Percentiles rank a stretch among this genome's conserved stretches.
These are phyloP conservation scores for Aschersonia sp. DNA, from an alignment of 2,329 filamentous ascomycete genomes.

Conservation along the genomic window DNA sequence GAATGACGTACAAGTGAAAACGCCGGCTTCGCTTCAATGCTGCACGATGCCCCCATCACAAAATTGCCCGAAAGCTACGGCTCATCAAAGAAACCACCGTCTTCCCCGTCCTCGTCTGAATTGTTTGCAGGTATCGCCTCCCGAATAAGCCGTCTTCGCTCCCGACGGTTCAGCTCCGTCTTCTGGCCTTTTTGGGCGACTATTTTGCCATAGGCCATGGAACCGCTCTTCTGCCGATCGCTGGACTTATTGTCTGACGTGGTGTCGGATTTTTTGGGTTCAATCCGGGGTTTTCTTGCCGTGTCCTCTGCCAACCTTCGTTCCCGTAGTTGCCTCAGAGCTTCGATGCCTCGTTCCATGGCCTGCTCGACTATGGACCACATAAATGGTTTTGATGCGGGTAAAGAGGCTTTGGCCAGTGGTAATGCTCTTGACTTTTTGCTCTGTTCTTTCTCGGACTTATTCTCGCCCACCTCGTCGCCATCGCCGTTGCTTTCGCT, in stretches of 20 bases:
- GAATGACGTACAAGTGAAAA: too few species aligned
- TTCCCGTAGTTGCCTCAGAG: conserved; percentile 40
- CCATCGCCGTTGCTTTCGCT: conserved; percentile 23
- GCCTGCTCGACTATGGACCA: conserved; percentile 54
- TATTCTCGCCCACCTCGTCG: conserved; percentile 19
- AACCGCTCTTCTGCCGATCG: not conserved
- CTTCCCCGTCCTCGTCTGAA: conserved; percentile 31
- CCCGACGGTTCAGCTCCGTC: conserved; percentile 18
- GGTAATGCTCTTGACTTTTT: conserved; percentile 17
- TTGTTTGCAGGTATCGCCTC: conserved; percentile 17
- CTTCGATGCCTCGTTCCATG: conserved; percentile 38
- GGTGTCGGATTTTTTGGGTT: not conserved
- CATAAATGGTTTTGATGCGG: conserved; percentile 40
- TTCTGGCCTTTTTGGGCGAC: conserved; percentile 11
- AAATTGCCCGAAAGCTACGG: not conserved
- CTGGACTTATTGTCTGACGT: not conserved
- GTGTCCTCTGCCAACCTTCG: conserved; percentile 19
- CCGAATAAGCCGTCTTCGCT: conserved; percentile 19
- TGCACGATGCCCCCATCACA: not conserved
- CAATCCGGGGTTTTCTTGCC: conserved; percentile 5
- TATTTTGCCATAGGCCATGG: conserved; percentile 5
- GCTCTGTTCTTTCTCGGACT: conserved; percentile 11
- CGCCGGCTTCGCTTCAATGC: not conserved
- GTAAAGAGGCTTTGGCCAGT: conserved; percentile 27
- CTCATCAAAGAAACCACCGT: conserved; percentile 35